Conservation (phyloP, 345 rosid genomes). For the Crucihimalaya himalaica region DNA sequence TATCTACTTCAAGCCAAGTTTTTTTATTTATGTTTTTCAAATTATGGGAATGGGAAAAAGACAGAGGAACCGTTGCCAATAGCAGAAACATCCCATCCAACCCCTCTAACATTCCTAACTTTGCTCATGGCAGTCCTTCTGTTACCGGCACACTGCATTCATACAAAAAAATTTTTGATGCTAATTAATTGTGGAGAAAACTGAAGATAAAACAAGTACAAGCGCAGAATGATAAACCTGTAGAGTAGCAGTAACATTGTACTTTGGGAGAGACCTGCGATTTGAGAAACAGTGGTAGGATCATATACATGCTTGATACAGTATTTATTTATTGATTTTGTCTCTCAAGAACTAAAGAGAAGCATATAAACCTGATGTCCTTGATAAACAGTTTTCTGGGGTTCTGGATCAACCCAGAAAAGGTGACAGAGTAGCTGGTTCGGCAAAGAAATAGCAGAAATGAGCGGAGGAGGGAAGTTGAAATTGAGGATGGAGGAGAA, state of each 20-base stretch:
- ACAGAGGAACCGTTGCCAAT: slow-evolving; percentile 76
- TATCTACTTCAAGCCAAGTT: neutral
- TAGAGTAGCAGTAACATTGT: slow-evolving; percentile 70
- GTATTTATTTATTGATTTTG: too few relatives aligned
- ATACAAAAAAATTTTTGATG: slow-evolving; percentile 19
- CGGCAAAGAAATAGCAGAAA: slow-evolving; percentile 7
- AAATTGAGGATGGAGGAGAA: neutral
- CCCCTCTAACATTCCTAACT: slow-evolving; percentile 73
- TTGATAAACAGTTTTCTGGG: slow-evolving; percentile 60
- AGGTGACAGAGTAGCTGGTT: slow-evolving; percentile 59
- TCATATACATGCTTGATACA: neutral
- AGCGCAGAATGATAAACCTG: slow-evolving; percentile 52
- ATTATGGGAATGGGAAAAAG: neutral
- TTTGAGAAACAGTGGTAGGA: neutral
- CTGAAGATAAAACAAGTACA: neutral
- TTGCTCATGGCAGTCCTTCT: slow-evolving; percentile 99
- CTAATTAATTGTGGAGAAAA: neutral
- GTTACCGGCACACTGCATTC: slow-evolving; percentile 90
- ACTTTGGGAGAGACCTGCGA: slow-evolving; percentile 79
- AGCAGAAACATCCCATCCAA: slow-evolving; percentile 97
- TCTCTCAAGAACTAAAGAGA: neutral
- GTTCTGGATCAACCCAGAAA: slow-evolving; percentile 56
- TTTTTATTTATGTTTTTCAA: too few relatives aligned
- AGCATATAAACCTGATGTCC: slow-evolving; percentile 58
- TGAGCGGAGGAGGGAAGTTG: slow-evolving; percentile 5